Base-by-base conservation (phyloP, 2,329 filamentous ascomycete genomes). In the Fusarium transvaalense region DNA sequence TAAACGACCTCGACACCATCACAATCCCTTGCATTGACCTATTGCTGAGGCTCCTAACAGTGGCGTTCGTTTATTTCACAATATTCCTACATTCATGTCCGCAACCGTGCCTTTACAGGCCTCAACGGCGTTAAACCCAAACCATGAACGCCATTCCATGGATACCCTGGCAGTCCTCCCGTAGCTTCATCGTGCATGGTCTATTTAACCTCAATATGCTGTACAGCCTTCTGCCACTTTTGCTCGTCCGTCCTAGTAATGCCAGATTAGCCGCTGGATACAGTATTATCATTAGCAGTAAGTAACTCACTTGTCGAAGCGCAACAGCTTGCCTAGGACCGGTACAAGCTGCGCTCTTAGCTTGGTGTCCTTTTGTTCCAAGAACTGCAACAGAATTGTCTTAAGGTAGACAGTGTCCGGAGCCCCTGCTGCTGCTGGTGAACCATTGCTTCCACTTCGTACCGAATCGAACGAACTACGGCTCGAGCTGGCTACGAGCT, bases 151-250 rank as follows among this genome's bases (percentile, higher is more conserved):
- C 67, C 67, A 45, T 42, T 31, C 54, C 46, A 52, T 64, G 55
- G 43, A 59, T 47, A 35, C 14, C 45, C n/a, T 35, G n/a, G 34
- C 35, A 31, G 46, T 25, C 32, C 29, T 32, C 45, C 31, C n/a
- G 17, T 23, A n/a, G 19, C 51, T 39, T 59, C 46, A 39, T 23
- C n/a, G n/a, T 31, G 21, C 27, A 42, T 48, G 23, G 14, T 57
- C 69, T 71, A 80, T 51, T 79, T 74, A 42, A 77, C 78, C 17
- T 77, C 79, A 35, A 85, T 81, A 54, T 85, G 82, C 63, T 87
- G 84, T 17, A 97, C 89, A 4, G 91, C 93, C 19, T 89, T 87
- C 79, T 91, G 88, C 93, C 93, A 97, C 79, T 93, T 95, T 79
- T 96, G 90, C 80, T 96, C 92, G 71, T 97, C 94, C 31, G 79